phyloP scores from a whole-genome alignment of 805 yeast genomes.

The Candida qinlingensis region DNA sequence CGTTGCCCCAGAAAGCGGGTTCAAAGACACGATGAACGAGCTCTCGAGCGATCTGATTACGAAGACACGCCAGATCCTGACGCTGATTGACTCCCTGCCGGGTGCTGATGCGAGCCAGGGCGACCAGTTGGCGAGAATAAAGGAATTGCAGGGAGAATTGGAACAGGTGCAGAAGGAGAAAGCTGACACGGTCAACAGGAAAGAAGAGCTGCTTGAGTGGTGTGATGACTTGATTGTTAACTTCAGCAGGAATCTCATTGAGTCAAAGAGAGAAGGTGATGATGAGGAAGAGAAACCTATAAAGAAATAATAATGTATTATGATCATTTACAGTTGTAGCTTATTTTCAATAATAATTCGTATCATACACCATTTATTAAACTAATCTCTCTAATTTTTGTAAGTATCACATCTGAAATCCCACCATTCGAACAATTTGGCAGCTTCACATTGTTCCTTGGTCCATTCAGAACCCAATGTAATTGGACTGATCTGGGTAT shows the following conservation, averaged over 20 bases:
- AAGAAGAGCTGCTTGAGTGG: constrained; percentile 54
- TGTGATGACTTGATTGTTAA: constrained; percentile 63
- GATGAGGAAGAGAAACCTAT: not conserved
- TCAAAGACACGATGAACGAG: constrained; percentile 55
- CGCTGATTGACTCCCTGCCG: constrained; percentile 83
- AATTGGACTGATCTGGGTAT: constrained; percentile 36
- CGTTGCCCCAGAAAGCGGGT: constrained; percentile 42
- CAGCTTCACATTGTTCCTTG: constrained; percentile 30
- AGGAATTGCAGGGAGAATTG: constrained; percentile 56
- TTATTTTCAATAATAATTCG: not conserved
- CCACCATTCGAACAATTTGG: constrained; percentile 37
- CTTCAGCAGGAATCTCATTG: constrained; percentile 33
- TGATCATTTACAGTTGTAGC: not conserved
- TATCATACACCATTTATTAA: not conserved
- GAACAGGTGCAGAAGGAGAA: constrained; percentile 55
- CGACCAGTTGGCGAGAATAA: constrained; percentile 64
- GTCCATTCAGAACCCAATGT: constrained; percentile 46
- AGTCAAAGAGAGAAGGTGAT: constrained; percentile 23
- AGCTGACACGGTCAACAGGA: constrained; percentile 50
- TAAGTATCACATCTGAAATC: constrained; percentile 36
- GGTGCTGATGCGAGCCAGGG: constrained; percentile 84
- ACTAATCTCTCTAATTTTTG: not conserved
- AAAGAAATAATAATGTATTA: not conserved
- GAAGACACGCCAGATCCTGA: constrained; percentile 80
- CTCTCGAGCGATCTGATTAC: constrained; percentile 78